Evolutionary conservation across 345 rosid genomes (phyloP).

Genomic region (Erodium maritimum): DNA sequence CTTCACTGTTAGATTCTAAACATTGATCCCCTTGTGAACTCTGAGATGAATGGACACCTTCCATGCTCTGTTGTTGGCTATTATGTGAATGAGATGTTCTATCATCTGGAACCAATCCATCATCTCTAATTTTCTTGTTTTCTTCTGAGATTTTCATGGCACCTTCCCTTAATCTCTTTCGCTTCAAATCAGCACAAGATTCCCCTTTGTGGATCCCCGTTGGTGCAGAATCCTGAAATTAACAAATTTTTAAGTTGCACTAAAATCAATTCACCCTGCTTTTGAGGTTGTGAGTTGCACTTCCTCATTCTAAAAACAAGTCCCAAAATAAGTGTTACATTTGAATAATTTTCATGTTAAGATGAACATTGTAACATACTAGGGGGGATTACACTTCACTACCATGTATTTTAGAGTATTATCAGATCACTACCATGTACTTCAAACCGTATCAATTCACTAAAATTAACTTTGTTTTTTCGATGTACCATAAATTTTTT

Average conservation of each 20-base stretch:
- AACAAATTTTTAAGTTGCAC: not conserved
- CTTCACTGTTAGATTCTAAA: slow-evolving; percentile 2
- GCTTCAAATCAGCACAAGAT: slow-evolving; percentile 2
- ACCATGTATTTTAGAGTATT: too few relatives aligned
- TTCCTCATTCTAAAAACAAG: too few relatives aligned
- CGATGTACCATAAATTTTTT: too few relatives aligned
- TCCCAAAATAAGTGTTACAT: too few relatives aligned
- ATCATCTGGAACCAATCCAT: slow-evolving; percentile 9
- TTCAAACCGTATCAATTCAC: too few relatives aligned
- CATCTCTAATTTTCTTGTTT: slow-evolving; percentile 12
- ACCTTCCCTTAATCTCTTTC: slow-evolving; percentile 26
- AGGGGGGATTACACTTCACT: too few relatives aligned
- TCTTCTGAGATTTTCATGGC: slow-evolving; percentile 10
- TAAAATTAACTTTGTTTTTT: too few relatives aligned
- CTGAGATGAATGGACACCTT: slow-evolving; percentile 9
- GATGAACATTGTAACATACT: too few relatives aligned
- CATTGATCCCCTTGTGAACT: slow-evolving; percentile 13
- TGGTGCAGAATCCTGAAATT: slow-evolving; percentile 16
- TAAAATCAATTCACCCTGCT: not conserved
- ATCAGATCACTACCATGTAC: too few relatives aligned
- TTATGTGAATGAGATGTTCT: slow-evolving; percentile 3
- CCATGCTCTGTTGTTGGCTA: not conserved
- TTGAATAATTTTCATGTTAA: too few relatives aligned
- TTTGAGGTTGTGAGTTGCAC: not conserved
- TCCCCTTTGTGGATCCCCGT: slow-evolving; percentile 4